Evolutionary conservation across 352 stramenopile species (phyloP).

Genomic region (Pythium dissimile): DNA sequence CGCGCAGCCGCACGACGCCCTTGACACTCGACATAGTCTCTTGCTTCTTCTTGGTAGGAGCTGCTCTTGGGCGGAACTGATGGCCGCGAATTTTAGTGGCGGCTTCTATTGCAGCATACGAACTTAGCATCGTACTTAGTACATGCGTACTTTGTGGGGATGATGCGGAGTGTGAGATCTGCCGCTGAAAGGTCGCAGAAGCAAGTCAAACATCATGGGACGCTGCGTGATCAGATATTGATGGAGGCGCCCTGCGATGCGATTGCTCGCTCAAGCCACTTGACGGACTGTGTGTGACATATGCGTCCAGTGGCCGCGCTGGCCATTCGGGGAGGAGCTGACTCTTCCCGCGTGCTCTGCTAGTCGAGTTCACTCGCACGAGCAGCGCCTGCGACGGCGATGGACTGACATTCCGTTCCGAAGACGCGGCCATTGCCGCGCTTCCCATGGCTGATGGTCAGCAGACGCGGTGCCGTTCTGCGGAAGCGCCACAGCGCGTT

Average conservation of each 20-base stretch:
- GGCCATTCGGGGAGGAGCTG: background rate
- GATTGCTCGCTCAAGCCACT: no score
- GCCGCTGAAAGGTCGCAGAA: slow-evolving; percentile 3
- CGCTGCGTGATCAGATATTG: background rate
- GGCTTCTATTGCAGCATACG: background rate
- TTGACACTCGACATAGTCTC: slow-evolving; percentile 61
- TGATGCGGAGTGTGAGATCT: no score
- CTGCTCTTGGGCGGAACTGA: background rate
- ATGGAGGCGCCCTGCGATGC: no score
- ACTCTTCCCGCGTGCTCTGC: no score
- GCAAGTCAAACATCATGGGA: background rate
- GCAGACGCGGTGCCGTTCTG: slow-evolving; percentile 1
- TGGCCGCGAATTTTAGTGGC: background rate
- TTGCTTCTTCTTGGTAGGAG: background rate
- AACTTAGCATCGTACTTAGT: slow-evolving; percentile 3
- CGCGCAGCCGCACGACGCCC: slow-evolving; percentile 81
- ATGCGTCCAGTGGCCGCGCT: background rate
- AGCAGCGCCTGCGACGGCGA: background rate
- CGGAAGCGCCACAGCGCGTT: slow-evolving; percentile 11
- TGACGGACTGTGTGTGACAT: no score
- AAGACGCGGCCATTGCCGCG: background rate
- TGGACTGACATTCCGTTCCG: no score
- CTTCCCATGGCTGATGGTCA: background rate
- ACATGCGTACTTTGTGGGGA: no score
- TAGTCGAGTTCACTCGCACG: no score